phyloP scores from a whole-genome alignment of 257 asterid species.

The Solanum sejunctum region DNA sequence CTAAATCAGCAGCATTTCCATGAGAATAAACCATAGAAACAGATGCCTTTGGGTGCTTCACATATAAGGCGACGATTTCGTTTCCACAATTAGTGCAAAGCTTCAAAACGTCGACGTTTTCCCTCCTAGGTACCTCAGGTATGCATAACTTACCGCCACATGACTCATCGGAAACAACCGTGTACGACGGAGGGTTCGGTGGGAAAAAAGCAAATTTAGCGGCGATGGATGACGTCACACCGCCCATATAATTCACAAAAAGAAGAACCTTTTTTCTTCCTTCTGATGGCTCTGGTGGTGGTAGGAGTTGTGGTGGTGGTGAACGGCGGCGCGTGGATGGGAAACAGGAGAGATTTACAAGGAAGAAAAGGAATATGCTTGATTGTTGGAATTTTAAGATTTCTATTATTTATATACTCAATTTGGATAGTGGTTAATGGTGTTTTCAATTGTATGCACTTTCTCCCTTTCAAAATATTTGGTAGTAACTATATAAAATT shows the following conservation, averaged over 20 bases:
- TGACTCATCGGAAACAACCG: background rate
- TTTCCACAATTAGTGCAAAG: background rate
- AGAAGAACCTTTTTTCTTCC: background rate
- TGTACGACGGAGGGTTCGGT: constrained; percentile 6
- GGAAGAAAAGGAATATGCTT: background rate
- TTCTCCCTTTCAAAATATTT: too few relatives aligned
- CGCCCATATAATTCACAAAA: background rate
- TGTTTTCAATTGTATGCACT: too few relatives aligned
- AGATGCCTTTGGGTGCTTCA: background rate
- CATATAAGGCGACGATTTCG: background rate
- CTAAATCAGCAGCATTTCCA: constrained; percentile 3
- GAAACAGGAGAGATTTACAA: background rate
- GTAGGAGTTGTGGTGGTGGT: background rate
- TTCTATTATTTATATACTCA: background rate
- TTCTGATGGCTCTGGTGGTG: background rate
- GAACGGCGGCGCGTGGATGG: background rate
- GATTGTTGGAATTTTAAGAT: background rate
- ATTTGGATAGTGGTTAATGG: background rate
- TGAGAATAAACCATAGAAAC: background rate
- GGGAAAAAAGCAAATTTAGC: constrained; percentile 9
- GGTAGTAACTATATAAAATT: too few relatives aligned
- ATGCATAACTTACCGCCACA: background rate
- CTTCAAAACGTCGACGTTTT: constrained; percentile 3
- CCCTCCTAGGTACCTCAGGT: background rate
- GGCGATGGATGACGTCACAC: constrained; percentile 9